phyloP scores from a whole-genome alignment of 2,329 filamentous ascomycete species.

The Zasmidium angulare region DNA sequence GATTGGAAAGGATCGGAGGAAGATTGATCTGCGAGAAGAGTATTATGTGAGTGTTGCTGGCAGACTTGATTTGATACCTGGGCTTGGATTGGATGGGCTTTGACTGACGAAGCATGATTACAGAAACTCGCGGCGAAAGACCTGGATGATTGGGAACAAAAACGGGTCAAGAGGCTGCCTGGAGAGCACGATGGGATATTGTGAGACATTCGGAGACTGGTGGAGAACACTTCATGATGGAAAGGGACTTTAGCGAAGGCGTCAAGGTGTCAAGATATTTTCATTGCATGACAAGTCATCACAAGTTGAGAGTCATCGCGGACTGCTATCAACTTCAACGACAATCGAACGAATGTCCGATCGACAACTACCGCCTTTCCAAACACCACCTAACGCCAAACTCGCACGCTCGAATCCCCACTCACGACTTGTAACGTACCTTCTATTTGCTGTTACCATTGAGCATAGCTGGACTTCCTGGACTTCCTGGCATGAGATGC shows the following conservation, averaged over 20 bases:
- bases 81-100: too few relatives aligned
- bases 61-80: too few relatives aligned
- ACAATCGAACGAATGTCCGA: too few relatives aligned
- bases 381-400: constrained; percentile 7
- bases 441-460: constrained; percentile 7
- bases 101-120: constrained; percentile 12
- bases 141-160: constrained; percentile 95
- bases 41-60: constrained; percentile 86
- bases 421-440: neutral
- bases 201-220: constrained; percentile 36
- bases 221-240: neutral
- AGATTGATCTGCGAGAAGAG: constrained; percentile 78
- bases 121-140: constrained; percentile 84
- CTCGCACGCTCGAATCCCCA: constrained; percentile 5
- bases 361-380: neutral
- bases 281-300: neutral
- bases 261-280: neutral
- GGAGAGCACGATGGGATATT: constrained; percentile 87
- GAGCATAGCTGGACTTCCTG: constrained; percentile 5
- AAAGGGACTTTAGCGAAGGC: neutral
- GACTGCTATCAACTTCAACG: too few relatives aligned
- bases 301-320: too few relatives aligned
- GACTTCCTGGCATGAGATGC: constrained; percentile 20
- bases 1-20: constrained; percentile 68
- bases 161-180: constrained; percentile 82